phyloP scores from a whole-genome alignment of 2,329 filamentous ascomycete genomes.

The Colletotrichum costaricense region DNA sequence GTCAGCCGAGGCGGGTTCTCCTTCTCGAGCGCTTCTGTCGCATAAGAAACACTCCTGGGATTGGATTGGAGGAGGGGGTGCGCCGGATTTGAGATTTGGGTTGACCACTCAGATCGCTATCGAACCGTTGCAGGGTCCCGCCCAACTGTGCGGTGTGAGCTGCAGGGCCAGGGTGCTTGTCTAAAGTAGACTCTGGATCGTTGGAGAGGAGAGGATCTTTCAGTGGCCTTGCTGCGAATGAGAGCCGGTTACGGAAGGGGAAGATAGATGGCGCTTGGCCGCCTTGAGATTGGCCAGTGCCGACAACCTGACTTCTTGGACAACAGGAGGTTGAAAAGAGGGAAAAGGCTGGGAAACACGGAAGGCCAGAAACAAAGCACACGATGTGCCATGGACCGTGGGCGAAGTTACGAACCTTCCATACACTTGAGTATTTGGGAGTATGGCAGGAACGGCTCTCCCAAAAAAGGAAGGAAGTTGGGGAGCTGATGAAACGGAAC shows the following conservation, averaged over 20 bases:
- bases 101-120: constrained; percentile 21
- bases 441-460: neutral
- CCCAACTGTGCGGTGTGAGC: constrained; percentile 27
- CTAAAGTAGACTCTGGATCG: neutral
- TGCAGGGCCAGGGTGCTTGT: constrained; percentile 16
- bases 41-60: neutral
- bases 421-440: neutral
- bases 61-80: constrained; percentile 5
- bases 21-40: constrained; percentile 1
- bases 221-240: neutral
- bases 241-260: neutral
- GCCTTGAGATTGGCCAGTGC: neutral
- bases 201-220: neutral
- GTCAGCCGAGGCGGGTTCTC: neutral
- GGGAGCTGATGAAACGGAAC: constrained; percentile 24
- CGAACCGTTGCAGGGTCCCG: constrained; percentile 26
- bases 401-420: neutral
- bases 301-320: neutral
- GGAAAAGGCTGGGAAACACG: too few relatives aligned
- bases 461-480: constrained; percentile 11
- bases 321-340: too few relatives aligned
- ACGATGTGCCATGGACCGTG: neutral
- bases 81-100: neutral
- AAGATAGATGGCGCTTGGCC: neutral
- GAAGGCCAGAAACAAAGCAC: neutral